A percentile compares a stretch with the other conserved stretches of the same genome.
Conservation (phyloP, 2,329 filamentous ascomycete genomes). For the Zymoseptoria passerinii region DNA sequence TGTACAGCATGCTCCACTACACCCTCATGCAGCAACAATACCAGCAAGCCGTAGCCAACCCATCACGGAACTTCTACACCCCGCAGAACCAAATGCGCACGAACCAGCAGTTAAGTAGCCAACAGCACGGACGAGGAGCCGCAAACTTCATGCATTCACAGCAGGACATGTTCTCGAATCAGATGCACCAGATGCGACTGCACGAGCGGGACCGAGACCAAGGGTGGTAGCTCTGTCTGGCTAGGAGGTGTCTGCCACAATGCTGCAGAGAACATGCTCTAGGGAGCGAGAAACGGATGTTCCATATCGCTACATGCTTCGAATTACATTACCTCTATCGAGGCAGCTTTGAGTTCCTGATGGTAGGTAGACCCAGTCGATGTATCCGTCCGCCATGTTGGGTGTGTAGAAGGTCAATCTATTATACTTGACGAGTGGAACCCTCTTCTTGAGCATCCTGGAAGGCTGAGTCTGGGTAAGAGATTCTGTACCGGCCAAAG, state of each 20-base stretch:
- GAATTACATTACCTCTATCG: neutral
- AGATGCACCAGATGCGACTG: neutral
- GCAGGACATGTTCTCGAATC: neutral
- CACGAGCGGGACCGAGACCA: neutral
- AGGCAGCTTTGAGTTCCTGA: constrained; percentile 21
- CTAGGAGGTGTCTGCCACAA: neutral
- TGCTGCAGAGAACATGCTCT: neutral
- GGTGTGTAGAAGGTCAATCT: constrained; percentile 38
- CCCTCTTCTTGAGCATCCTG: constrained; percentile 32
- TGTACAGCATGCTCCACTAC: neutral
- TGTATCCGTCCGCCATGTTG: constrained; percentile 33
- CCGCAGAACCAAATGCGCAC: neutral
- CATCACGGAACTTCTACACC: neutral
- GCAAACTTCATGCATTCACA: neutral
- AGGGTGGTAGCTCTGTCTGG: neutral
- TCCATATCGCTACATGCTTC: neutral
- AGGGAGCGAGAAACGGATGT: neutral
- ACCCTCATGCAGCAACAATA: neutral
- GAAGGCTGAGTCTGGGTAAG: constrained; percentile 42
- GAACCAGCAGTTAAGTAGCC: neutral
- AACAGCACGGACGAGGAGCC: neutral
- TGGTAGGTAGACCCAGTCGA: constrained; percentile 35
- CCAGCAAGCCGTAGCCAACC: neutral
- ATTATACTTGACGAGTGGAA: constrained; percentile 37
- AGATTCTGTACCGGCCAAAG: constrained; percentile 43